Conservation (phyloP, 441 rosid species). For the California macrophylla region DNA sequence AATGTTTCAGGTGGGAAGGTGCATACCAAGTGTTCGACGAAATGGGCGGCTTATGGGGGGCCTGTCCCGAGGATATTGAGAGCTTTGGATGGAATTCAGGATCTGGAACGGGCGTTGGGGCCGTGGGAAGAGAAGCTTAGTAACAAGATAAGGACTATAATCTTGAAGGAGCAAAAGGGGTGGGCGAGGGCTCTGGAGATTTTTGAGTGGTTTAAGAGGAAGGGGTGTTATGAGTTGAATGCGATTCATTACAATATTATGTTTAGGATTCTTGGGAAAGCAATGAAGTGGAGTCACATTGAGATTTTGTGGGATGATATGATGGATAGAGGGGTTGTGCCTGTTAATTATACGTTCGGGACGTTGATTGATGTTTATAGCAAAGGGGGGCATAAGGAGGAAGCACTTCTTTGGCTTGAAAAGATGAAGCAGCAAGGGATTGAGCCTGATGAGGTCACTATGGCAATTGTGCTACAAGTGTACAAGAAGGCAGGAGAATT, state of each 20-base stretch:
- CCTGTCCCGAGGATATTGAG: neutral
- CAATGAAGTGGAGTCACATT: neutral
- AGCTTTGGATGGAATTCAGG: neutral
- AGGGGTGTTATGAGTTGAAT: slow-evolving; percentile 5
- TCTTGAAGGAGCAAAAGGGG: slow-evolving; percentile 4
- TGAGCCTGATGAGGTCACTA: slow-evolving; percentile 6
- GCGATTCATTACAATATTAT: slow-evolving; percentile 2
- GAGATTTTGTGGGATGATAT: slow-evolving; percentile 7
- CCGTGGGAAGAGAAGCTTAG: slow-evolving; percentile 4
- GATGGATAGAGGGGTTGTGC: neutral
- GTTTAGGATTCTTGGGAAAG: slow-evolving; percentile 5
- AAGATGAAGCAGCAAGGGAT: slow-evolving; percentile 5
- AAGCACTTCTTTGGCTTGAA: slow-evolving; percentile 4
- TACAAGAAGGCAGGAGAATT: slow-evolving; percentile 6
- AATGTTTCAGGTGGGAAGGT: neutral
- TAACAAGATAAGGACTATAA: neutral
- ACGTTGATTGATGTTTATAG: neutral
- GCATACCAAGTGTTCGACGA: slow-evolving; percentile 5
- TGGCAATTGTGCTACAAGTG: slow-evolving; percentile 1
- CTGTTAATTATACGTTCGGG: slow-evolving; percentile 4
- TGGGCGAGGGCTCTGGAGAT: slow-evolving; percentile 2
- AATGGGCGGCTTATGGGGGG: neutral
- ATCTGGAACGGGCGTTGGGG: neutral
- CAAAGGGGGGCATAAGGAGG: neutral
- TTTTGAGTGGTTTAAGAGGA: slow-evolving; percentile 6